A percentile compares a stretch with the other conserved stretches of the same genome.
These are phyloP conservation scores for Carnegiea gigantea DNA, from an alignment of 179 eudicot genomes.

Conservation along the genomic window DNA sequence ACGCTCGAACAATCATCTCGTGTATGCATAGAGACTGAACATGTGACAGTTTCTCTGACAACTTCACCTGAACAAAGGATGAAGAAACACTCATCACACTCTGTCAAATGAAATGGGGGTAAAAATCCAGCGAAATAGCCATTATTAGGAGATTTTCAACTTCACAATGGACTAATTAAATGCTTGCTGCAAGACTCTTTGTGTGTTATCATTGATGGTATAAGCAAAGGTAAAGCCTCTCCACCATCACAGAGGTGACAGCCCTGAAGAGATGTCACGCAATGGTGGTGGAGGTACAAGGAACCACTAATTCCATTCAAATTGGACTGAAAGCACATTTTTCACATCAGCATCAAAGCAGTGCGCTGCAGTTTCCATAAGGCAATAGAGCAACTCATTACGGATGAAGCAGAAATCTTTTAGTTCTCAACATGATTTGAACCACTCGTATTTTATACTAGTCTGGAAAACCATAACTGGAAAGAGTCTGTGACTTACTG, in stretches of 20 bases:
- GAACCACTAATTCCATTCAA: not conserved
- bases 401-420: no score
- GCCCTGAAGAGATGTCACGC: not conserved
- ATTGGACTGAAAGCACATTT: no score
- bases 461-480: no score
- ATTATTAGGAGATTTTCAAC: not conserved
- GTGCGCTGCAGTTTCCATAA: no score
- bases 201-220: not conserved
- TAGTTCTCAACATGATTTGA: no score
- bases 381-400: no score
- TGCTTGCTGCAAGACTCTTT: not conserved
- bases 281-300: not conserved
- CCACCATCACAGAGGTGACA: not conserved
- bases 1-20: conserved; percentile 99
- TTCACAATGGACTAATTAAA: not conserved
- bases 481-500: no score
- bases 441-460: no score
- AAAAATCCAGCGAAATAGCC: not conserved
- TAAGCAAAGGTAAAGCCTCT: not conserved
- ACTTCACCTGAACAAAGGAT: conserved; percentile 70
- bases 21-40: conserved; percentile 98
- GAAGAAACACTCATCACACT: conserved; percentile 18
- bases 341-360: no score
- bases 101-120: not conserved
- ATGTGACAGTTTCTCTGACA: conserved; percentile 94